Conservation (phyloP, 139 green algal genomes). For the Chlamydomonas asymmetrica region DNA sequence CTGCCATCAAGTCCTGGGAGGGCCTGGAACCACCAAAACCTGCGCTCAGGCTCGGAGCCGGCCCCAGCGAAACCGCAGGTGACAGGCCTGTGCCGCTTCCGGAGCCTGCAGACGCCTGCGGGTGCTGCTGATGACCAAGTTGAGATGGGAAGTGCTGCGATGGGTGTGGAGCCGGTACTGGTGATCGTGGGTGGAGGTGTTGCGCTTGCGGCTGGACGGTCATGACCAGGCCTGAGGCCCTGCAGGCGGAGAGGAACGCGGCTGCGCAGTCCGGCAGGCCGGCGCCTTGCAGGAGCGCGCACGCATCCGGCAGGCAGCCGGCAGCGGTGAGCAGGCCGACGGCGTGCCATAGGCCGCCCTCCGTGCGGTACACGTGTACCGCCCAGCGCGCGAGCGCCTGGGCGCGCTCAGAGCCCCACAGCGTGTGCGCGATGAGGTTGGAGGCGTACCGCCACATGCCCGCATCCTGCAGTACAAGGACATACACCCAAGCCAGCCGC, state of each 20-base stretch:
- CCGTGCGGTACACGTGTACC: constrained; percentile 41
- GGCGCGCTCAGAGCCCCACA: constrained; percentile 46
- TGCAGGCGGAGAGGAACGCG: constrained; percentile 48
- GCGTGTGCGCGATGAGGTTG: constrained; percentile 51
- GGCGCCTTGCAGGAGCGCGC: constrained; percentile 49
- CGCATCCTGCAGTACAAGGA: constrained; percentile 62
- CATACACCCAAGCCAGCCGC: no score
- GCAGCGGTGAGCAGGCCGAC: constrained; percentile 50
- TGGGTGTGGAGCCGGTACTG: no score
- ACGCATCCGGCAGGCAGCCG: constrained; percentile 47
- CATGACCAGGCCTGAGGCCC: constrained; percentile 45
- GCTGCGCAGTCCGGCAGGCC: constrained; percentile 60
- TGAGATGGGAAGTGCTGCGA: no score
- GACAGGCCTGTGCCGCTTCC: no score
- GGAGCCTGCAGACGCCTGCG: no score
- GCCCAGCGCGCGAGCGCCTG: constrained; percentile 67
- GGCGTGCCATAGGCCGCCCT: constrained; percentile 56
- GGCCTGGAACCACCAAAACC: no score
- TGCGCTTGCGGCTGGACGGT: background rate
- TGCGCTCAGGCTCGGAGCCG: no score
- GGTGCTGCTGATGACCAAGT: no score
- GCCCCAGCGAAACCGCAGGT: no score
- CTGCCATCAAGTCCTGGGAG: no score
- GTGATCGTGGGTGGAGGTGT: no score
- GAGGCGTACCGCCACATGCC: constrained; percentile 76